Percentiles rank a stretch among this genome's conserved stretches.
Conservation (phyloP, 495 filamentous ascomycete species). For the Lasiosphaeria hispida region DNA sequence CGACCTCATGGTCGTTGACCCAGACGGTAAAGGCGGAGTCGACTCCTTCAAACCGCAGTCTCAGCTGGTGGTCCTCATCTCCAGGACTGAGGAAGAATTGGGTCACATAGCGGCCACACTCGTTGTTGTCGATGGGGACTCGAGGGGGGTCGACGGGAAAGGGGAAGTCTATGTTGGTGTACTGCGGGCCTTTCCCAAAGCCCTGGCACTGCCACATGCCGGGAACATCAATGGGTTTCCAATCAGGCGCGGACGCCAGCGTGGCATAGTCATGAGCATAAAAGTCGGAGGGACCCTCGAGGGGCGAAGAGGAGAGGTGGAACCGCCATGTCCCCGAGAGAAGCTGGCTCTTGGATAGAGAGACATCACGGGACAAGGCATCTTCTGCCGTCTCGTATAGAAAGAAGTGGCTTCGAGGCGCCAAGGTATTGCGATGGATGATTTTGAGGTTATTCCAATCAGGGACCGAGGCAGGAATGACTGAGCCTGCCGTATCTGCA, state of each 20-base stretch:
- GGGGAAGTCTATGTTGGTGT: constrained; percentile 64
- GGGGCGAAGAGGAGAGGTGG: constrained; percentile 50
- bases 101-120: constrained; percentile 61
- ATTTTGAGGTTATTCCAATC: constrained; percentile 62
- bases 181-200: constrained; percentile 59
- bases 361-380: constrained; percentile 33
- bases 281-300: constrained; percentile 45
- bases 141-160: constrained; percentile 60
- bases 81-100: constrained; percentile 44
- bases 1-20: constrained; percentile 62
- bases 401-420: constrained; percentile 60
- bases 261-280: constrained; percentile 28
- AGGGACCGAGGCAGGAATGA: constrained; percentile 31
- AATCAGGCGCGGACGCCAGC: constrained; percentile 33
- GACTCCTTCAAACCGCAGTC: constrained; percentile 68
- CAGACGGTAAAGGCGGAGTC: constrained; percentile 67
- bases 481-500: constrained; percentile 1
- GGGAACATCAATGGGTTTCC: constrained; percentile 60
- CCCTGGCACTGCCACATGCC: constrained; percentile 72
- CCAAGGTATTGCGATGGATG: constrained; percentile 61
- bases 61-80: constrained; percentile 40
- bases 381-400: constrained; percentile 40
- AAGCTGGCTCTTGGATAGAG: constrained; percentile 36
- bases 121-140: constrained; percentile 62
- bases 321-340: constrained; percentile 62